A percentile compares a stretch with the other conserved stretches of the same genome.
Conservation (phyloP, 331 rosid species). For the Pyracantha coccinea region DNA sequence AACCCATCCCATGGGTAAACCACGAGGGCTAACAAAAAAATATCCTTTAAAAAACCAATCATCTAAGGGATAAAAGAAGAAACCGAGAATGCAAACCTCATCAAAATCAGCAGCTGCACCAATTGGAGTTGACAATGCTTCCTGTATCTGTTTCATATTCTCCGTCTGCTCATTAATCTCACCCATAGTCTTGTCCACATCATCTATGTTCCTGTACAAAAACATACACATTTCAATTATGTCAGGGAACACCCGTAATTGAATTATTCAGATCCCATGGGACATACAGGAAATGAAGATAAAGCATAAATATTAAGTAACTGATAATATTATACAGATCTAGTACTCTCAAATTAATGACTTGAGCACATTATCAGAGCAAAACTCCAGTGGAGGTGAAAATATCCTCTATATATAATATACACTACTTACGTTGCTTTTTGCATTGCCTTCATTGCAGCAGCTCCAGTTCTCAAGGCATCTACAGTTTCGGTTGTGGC, state of each 20-base stretch:
- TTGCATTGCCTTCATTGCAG: conserved; percentile 99
- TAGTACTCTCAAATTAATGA: not conserved
- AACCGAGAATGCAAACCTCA: conserved; percentile 46
- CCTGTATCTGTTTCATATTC: conserved; percentile 97
- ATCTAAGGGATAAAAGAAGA: not conserved
- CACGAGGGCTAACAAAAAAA: not conserved
- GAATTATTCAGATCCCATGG: not conserved
- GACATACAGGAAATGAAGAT: not conserved
- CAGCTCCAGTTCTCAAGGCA: conserved; percentile 89
- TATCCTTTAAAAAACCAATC: not conserved
- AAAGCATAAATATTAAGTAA: not conserved
- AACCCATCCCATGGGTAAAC: not conserved
- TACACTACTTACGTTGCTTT: conserved; percentile 71
- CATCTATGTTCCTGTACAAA: conserved; percentile 74
- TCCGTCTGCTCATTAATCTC: conserved; percentile 97
- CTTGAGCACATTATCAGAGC: not conserved
- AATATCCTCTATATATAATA: not conserved
- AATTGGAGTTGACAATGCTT: conserved; percentile 81
- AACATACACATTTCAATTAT: not conserved
- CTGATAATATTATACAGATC: not conserved
- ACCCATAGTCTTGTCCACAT: conserved; percentile 94
- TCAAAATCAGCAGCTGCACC: conserved; percentile 94
- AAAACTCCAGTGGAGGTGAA: not conserved
- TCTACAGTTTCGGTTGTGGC: conserved; percentile 99
- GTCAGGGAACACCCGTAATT: not conserved